Evolutionary conservation across 2,329 filamentous ascomycete genomes (phyloP).

Genomic region (Ustulina deusta): DNA sequence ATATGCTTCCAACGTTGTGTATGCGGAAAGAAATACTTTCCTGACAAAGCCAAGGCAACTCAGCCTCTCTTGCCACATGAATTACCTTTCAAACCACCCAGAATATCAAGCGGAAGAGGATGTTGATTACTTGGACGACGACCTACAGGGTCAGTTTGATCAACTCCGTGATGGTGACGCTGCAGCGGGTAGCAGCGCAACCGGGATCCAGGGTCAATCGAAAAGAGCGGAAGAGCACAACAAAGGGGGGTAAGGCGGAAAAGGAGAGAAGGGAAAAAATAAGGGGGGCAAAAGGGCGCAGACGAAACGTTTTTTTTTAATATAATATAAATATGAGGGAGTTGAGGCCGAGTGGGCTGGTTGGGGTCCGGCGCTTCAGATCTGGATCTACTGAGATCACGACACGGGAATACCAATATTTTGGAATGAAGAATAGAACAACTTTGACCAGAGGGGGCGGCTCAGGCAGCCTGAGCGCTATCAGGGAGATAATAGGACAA

Average conservation of each 20-base stretch:
- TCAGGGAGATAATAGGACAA: too few relatives aligned
- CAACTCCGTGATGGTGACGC: conserved; percentile 3
- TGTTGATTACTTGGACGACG: conserved; percentile 2
- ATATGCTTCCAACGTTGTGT: not conserved
- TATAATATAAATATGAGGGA: too few relatives aligned
- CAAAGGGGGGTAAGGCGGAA: too few relatives aligned
- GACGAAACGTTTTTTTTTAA: too few relatives aligned
- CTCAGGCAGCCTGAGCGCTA: too few relatives aligned
- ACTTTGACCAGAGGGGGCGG: too few relatives aligned
- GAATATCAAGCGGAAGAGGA: conserved; percentile 1
- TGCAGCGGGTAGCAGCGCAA: not conserved
- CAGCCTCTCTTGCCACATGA: not conserved
- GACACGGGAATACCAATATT: too few relatives aligned
- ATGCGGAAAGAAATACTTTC: conserved; percentile 5
- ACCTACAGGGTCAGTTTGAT: conserved; percentile 3
- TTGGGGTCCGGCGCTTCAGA: too few relatives aligned
- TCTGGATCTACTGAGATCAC: too few relatives aligned
- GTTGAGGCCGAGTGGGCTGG: too few relatives aligned
- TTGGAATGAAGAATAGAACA: too few relatives aligned
- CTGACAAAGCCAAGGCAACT: conserved; percentile 1
- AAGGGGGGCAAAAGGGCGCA: not conserved
- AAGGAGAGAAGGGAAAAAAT: too few relatives aligned
- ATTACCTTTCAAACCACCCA: not conserved
- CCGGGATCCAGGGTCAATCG: not conserved
- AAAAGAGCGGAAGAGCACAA: not conserved